phyloP scores from a whole-genome alignment of 177 flowering plant species.

The Vitis hybrid region DNA sequence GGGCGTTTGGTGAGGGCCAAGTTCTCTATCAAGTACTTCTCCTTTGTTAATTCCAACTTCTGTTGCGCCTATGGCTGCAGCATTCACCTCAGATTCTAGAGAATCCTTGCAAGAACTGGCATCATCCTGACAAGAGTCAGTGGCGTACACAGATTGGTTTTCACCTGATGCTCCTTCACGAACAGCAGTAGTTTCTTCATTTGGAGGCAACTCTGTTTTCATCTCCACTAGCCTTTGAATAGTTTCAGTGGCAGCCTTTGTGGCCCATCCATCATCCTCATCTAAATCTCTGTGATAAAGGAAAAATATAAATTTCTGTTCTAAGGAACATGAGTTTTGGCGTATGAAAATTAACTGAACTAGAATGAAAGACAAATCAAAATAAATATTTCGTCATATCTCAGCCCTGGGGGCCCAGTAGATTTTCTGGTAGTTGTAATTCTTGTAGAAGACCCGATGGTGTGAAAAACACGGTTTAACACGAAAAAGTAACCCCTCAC shows the following conservation, averaged over 20 bases:
- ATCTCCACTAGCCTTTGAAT: conserved; percentile 43
- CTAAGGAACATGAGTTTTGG: neutral
- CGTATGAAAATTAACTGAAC: neutral
- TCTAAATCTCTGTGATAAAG: conserved; percentile 26
- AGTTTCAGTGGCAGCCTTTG: conserved; percentile 34
- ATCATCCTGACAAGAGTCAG: conserved; percentile 15
- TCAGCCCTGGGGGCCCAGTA: neutral
- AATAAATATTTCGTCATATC: neutral
- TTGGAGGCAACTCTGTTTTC: conserved; percentile 7
- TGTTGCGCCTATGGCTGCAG: conserved; percentile 2
- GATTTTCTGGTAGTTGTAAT: neutral
- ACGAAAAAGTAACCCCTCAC: neutral
- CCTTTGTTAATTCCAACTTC: conserved; percentile 10
- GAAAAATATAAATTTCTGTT: conserved; percentile 3
- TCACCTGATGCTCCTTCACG: conserved; percentile 13
- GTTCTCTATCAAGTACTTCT: conserved; percentile 4
- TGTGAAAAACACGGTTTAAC: neutral
- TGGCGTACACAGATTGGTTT: conserved; percentile 4
- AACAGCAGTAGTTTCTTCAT: conserved; percentile 12
- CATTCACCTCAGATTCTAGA: conserved; percentile 12
- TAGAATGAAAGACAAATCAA: neutral
- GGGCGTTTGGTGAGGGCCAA: neutral
- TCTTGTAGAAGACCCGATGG: neutral
- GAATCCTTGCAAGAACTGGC: conserved; percentile 17
- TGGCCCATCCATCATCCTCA: conserved; percentile 33